phyloP scores from a whole-genome alignment of 257 asterid species.

The Solanum clarkiae region DNA sequence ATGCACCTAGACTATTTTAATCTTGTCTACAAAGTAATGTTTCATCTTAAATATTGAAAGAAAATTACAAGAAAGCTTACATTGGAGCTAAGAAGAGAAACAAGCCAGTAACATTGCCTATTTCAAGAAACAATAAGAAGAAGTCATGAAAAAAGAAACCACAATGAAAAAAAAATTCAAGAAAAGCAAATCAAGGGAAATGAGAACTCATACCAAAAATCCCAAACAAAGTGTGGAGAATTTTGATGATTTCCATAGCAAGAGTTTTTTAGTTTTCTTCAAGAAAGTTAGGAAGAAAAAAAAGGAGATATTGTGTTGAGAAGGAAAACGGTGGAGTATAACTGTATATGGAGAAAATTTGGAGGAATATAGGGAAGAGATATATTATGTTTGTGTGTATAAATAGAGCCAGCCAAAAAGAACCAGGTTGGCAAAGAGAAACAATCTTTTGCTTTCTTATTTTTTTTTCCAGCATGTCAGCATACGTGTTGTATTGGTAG shows the following conservation, averaged over 20 bases:
- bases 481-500: neutral
- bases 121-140: neutral
- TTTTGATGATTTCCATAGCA: neutral
- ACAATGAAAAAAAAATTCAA: neutral
- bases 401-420: neutral
- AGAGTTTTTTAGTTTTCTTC: neutral
- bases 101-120: conserved; percentile 70
- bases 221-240: conserved; percentile 8
- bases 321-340: neutral
- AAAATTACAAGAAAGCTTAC: conserved; percentile 13
- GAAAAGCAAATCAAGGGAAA: neutral
- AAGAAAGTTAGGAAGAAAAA: neutral
- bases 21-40: neutral
- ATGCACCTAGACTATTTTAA: neutral
- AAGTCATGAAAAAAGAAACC: neutral
- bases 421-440: neutral
- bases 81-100: conserved; percentile 73
- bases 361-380: neutral
- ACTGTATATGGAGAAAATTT: neutral
- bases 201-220: conserved; percentile 3
- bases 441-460: neutral
- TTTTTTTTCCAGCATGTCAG: neutral
- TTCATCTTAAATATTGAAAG: neutral
- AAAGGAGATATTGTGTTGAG: neutral
- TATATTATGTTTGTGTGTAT: neutral